Conservation (phyloP, 192 early-diverging fungal genomes). For the Thamnidium elegans region DNA sequence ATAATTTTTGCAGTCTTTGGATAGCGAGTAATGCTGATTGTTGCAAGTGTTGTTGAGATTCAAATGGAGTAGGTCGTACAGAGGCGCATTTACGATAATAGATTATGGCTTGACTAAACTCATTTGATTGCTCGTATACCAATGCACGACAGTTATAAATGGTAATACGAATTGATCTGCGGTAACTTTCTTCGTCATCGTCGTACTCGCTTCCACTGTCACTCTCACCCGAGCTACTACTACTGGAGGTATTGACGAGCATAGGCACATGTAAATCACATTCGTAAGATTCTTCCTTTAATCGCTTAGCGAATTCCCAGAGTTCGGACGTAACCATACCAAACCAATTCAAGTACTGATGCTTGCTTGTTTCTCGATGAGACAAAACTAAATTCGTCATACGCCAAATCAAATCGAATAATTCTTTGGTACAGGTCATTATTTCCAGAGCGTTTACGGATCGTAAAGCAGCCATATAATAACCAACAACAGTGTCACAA, state of each 20-base stretch:
- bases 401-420: slow-evolving; percentile 13
- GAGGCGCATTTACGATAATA: slow-evolving; percentile 17
- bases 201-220: neutral
- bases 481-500: slow-evolving; percentile 2
- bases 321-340: slow-evolving; percentile 2
- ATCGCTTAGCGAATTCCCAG: slow-evolving; percentile 17
- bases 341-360: slow-evolving; percentile 14
- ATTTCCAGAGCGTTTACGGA: neutral
- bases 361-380: slow-evolving; percentile 16
- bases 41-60: slow-evolving; percentile 9
- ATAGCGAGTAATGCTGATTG: slow-evolving; percentile 6
- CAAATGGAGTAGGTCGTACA: slow-evolving; percentile 7
- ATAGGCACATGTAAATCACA: neutral
- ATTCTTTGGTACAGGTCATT: neutral
- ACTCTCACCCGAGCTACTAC: neutral
- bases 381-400: slow-evolving; percentile 3
- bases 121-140: slow-evolving; percentile 4
- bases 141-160: slow-evolving; percentile 17
- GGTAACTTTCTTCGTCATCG: slow-evolving; percentile 5
- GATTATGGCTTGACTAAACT: neutral
- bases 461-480: neutral
- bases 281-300: slow-evolving; percentile 13
- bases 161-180: slow-evolving; percentile 6
- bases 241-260: neutral
- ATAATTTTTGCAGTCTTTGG: neutral